phyloP scores from a whole-genome alignment of 2,329 filamentous ascomycete species.

The Calonectria ilicicola region DNA sequence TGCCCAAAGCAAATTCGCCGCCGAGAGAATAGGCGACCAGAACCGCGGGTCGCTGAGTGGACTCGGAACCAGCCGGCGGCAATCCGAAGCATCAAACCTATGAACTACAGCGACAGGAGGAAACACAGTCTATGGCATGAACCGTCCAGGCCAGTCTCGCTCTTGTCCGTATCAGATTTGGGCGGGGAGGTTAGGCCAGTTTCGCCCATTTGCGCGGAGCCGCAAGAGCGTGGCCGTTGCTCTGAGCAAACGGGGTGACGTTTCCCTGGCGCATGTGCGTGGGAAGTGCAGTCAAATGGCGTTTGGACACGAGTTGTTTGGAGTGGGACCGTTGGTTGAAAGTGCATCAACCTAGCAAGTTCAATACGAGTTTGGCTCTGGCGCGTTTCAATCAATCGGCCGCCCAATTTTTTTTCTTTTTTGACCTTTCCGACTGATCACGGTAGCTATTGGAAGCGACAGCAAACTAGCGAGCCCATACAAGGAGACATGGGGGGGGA shows the following conservation, averaged over 20 bases:
- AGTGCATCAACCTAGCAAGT: neutral
- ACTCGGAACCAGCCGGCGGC: neutral
- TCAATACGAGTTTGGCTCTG: neutral
- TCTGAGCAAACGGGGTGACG: neutral
- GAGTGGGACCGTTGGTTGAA: neutral
- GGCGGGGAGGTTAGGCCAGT: neutral
- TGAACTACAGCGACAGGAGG: neutral
- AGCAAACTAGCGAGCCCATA: no score
- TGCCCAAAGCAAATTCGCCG: neutral
- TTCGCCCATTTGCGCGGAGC: neutral
- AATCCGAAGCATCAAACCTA: neutral
- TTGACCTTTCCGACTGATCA: neutral
- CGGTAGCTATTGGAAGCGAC: neutral
- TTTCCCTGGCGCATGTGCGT: neutral
- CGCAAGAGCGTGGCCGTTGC: neutral
- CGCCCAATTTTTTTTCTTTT: neutral
- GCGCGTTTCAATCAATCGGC: neutral
- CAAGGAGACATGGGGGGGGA: no score
- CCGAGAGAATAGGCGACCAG: neutral
- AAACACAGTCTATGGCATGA: neutral
- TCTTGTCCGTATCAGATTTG: neutral
- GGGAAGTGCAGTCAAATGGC: neutral
- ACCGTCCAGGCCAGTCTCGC: neutral
- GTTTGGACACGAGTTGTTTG: neutral
- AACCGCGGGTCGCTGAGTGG: neutral